Conservation (phyloP, 352 stramenopile species). For the Globisporangium spinosum region DNA sequence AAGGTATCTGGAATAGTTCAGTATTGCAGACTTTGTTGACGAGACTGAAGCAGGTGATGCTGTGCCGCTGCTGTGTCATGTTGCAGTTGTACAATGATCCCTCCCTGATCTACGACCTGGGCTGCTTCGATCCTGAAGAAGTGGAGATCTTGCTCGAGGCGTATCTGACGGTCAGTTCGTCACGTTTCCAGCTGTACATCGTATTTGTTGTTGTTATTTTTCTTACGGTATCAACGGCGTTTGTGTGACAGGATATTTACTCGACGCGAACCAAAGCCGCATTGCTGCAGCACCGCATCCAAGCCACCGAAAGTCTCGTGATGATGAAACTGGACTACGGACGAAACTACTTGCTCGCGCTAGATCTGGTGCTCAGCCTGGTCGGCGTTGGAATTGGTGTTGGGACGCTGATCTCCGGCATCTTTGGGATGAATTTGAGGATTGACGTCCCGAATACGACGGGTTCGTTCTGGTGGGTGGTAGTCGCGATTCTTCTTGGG, state of each 20-base stretch:
- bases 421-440: conserved; percentile 50
- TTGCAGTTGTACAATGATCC: conserved; percentile 44
- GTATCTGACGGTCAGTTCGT: conserved; percentile 8
- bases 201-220: not conserved
- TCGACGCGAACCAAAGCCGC: conserved; percentile 61
- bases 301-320: conserved; percentile 64
- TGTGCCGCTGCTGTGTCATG: not conserved
- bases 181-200: not conserved
- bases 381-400: conserved; percentile 30
- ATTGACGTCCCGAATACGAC: conserved; percentile 24
- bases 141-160: conserved; percentile 15
- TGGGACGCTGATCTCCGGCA: conserved; percentile 35
- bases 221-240: not conserved
- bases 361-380: conserved; percentile 45
- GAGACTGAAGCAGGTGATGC: not conserved
- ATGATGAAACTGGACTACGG: conserved; percentile 47
- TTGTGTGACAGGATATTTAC: conserved; percentile 43
- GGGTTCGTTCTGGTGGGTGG: conserved; percentile 32
- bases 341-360: conserved; percentile 44
- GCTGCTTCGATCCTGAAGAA: conserved; percentile 15
- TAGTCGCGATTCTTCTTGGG: conserved; percentile 22
- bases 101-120: conserved; percentile 11
- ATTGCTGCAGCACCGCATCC: conserved; percentile 63
- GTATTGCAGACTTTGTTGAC: no score
- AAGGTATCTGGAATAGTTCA: not conserved